Base-by-base conservation (phyloP, 2,329 filamentous ascomycete species). In the Escovopsis weberi region DNA sequence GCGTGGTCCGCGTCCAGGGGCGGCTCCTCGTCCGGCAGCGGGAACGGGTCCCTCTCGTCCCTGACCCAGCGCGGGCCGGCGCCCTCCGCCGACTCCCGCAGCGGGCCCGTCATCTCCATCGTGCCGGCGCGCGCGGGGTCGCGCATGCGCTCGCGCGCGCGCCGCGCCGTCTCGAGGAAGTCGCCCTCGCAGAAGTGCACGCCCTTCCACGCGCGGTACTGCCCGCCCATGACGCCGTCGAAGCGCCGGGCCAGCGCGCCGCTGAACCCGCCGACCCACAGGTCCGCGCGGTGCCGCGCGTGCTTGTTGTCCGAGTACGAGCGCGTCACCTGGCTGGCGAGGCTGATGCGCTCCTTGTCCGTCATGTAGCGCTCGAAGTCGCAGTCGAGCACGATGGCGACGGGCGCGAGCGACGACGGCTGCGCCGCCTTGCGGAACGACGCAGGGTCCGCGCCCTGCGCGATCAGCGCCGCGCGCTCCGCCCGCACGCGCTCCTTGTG, bases 331-430 rank as follows among this genome's bases (percentile, higher is more conserved):
- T 98, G 91, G 44, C 79, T 76, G 1, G 77, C 76, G 11, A 98
- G 71, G 4, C 86, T 94, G 43, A 88, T 79, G 28, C 84, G 69
- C 63, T 98, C 91, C 51, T 83, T 82, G 33, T 89, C 83, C 40
- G 71, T 72, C 91, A 98, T 98, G 55, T 88, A 74, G 36, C 83
- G 69, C 59, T 98, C 88, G 58, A 93, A 98, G 50, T 84, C 79
- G 63, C 89, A 96, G 65, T 98, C 91, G 48, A 98, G 67, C 45
- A 98, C 70, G 50, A 98, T 67, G 0, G 85, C 76, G 19, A 96
- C 66, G 2, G 88, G 87, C 0, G 93, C 72, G 43, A 78, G 74
- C 39, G 69, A 65, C 37, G 62, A 54, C 23, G 23, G 54, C 18
- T 38, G 42, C 38, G 56, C 57, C 47, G 59, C 64, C 56, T 56